A percentile compares a stretch with the other conserved stretches of the same genome.
Conservation (phyloP, 1,284 basidiomycete species). For the Volvariella volvacea region DNA sequence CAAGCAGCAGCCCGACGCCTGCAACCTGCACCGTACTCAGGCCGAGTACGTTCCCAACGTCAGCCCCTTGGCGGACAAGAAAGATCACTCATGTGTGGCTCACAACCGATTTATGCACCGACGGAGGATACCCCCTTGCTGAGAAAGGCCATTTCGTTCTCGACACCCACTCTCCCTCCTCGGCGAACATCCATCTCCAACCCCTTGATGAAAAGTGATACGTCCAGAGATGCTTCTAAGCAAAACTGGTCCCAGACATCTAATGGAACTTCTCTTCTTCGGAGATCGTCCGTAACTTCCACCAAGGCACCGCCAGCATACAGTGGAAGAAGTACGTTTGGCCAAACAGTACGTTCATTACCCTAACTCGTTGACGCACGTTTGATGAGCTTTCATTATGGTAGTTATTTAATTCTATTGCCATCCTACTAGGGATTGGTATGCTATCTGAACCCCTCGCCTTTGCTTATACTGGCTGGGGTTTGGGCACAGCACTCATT, state of each 20-base stretch:
- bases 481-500: slow-evolving; percentile 68
- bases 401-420: slow-evolving; percentile 87
- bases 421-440: slow-evolving; percentile 83
- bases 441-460: slow-evolving; percentile 87
- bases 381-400: neutral
- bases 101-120: slow-evolving; percentile 1
- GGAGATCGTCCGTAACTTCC: slow-evolving; percentile 23
- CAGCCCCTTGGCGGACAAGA: no score
- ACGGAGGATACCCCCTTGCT: slow-evolving; percentile 15
- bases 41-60: no score
- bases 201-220: neutral
- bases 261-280: neutral
- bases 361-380: slow-evolving; percentile 4
- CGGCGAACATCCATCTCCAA: neutral
- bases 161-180: slow-evolving; percentile 3
- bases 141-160: slow-evolving; percentile 11
- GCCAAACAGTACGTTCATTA: slow-evolving; percentile 63
- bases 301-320: slow-evolving; percentile 20
- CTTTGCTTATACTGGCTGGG: slow-evolving; percentile 85
- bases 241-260: neutral
- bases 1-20: slow-evolving; percentile 9
- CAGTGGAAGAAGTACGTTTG: slow-evolving; percentile 66
- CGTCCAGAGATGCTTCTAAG: neutral
- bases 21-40: neutral
- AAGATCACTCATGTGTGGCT: no score